phyloP scores from a whole-genome alignment of 352 stramenopile species.

The Thalassiosira allenii region DNA sequence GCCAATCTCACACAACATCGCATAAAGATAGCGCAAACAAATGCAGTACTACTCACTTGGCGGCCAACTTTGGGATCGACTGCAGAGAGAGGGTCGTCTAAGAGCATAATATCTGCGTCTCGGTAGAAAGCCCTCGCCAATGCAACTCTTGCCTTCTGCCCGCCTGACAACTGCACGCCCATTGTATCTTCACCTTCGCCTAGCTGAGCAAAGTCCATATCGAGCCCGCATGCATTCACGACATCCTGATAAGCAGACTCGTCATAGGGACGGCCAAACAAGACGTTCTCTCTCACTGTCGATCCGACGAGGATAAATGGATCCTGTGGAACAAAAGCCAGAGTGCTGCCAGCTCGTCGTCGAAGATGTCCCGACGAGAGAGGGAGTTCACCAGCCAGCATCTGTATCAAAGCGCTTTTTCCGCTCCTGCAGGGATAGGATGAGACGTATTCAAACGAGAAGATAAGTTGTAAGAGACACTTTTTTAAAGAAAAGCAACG shows the following conservation, averaged over 20 bases:
- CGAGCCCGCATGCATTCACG: conserved; percentile 69
- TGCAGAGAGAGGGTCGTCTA: conserved; percentile 79
- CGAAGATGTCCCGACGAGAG: conserved; percentile 1
- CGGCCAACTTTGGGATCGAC: conserved; percentile 53
- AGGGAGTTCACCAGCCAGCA: conserved; percentile 90
- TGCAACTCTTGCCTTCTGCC: conserved; percentile 73
- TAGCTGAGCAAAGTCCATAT: conserved; percentile 68
- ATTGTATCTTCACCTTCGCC: conserved; percentile 73
- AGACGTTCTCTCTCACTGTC: conserved; percentile 75
- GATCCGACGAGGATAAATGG: conserved; percentile 78
- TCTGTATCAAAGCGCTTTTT: conserved; percentile 93
- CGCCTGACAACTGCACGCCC: conserved; percentile 77
- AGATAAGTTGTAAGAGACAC: neutral
- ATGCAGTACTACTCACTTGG: too few species aligned
- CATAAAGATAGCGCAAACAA: too few species aligned
- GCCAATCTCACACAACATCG: too few species aligned
- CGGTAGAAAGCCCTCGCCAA: conserved; percentile 68
- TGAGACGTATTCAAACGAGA: neutral
- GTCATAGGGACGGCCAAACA: conserved; percentile 60
- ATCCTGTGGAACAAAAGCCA: conserved; percentile 78
- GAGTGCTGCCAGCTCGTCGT: neutral
- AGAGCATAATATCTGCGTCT: conserved; percentile 66
- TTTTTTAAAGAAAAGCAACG: too few species aligned
- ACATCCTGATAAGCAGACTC: conserved; percentile 72
- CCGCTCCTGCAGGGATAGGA: conserved; percentile 55